Percentiles rank a stretch among this genome's conserved stretches.
phyloP scores from a whole-genome alignment of 306 rosid genomes.

The Delonix regia region DNA sequence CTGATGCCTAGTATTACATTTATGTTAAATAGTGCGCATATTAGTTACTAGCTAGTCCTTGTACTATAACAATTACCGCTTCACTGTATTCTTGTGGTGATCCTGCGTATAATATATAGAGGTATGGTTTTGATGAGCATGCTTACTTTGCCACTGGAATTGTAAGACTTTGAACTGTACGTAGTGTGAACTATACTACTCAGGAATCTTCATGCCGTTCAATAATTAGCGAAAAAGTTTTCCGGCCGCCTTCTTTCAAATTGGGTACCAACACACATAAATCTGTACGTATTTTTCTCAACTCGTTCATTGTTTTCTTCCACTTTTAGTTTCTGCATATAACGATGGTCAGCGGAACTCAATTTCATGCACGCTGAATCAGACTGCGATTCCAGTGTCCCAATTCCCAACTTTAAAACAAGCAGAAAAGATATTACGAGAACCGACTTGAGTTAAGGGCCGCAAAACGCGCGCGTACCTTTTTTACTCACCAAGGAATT shows the following conservation, averaged over 20 bases:
- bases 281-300: not conserved
- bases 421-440: not conserved
- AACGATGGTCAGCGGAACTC: not conserved
- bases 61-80: not conserved
- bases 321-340: not conserved
- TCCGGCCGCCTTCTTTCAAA: not conserved
- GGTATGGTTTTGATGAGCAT: not conserved
- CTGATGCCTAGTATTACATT: slow-evolving; percentile 34
- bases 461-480: no score
- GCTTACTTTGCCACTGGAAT: not conserved
- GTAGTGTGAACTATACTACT: not conserved
- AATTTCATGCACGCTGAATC: not conserved
- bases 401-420: not conserved
- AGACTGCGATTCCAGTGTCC: not conserved
- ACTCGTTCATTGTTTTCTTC: not conserved
- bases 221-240: not conserved
- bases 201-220: not conserved
- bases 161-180: not conserved
- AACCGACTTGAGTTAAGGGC: not conserved
- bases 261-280: not conserved
- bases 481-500: not conserved
- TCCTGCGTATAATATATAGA: not conserved
- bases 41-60: not conserved
- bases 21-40: slow-evolving; percentile 6
- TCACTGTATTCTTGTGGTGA: not conserved